Base-by-base conservation (phyloP, 164 flowering plant genomes). In the Sextonia rubra region DNA sequence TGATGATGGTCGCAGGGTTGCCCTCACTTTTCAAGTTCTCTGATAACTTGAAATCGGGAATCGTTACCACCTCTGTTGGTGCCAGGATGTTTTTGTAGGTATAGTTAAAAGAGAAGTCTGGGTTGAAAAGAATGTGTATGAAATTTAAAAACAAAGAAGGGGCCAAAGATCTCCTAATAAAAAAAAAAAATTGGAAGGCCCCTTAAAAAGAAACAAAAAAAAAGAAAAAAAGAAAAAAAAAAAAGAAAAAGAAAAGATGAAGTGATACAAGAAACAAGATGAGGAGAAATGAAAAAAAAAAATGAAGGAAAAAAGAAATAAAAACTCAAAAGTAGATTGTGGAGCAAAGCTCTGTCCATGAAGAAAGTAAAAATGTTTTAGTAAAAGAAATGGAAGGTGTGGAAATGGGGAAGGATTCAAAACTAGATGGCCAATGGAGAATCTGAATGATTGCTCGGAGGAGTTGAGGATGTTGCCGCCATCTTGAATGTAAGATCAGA, bases 1-100 rank as follows among this genome's bases (percentile, higher is more conserved):
- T 80, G 71, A 75, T 72, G 73, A 78, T 70, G 71, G 76, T 80
- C 75, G 80, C 86, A 83, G 86, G 82, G 79, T 76, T 69, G 69
- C 68, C 76, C 69, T 73, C 77, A 68, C 55, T 71, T 73, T 68
- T 74, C 80, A 47, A 76, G 76, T 74, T 73, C 71, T 75, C 77
- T 76, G 70, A 55, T 70, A 69, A 73, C 68, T 20, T 71, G 70
- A 71, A 32, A 74, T 72, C 72, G 74, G 73, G 47, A 29, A 56
- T 66, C n/a, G n/a, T 32, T 66, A 17, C n/a, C 23, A 20, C 11
- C 47, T 29, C n/a, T 66, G 44, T 29, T 32, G 69, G 32, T 27
- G n/a, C 22, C 69, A 25, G n/a, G 47, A 66, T 14, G 47, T 66
- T 66, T 29, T 23, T 26, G 17, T 37, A 37, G 44, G 8, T 37